Evolutionary conservation across 805 yeast species (phyloP).

Genomic region (Saturnispora silvae): DNA sequence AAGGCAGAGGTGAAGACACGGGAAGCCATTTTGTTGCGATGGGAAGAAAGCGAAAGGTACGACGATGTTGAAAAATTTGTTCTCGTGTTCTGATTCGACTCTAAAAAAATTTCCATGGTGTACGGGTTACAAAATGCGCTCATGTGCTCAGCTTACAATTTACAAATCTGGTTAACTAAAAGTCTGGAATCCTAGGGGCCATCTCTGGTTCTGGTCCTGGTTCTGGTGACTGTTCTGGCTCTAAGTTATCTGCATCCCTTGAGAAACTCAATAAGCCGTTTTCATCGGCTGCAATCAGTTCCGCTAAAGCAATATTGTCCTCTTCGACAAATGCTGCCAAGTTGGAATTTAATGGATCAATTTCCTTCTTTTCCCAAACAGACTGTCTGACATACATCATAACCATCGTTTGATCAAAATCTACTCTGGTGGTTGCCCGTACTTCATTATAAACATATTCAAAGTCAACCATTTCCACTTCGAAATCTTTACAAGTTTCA

Average conservation of each 20-base stretch:
- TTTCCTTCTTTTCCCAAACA: constrained; percentile 12
- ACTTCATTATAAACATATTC: constrained; percentile 18
- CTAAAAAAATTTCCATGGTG: neutral
- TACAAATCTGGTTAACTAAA: too few relatives aligned
- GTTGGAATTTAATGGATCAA: constrained; percentile 15
- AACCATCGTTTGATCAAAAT: constrained; percentile 25
- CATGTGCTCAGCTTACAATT: too few relatives aligned
- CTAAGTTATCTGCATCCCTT: too few relatives aligned
- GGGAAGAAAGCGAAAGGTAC: neutral
- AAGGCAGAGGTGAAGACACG: constrained; percentile 23
- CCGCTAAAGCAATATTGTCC: constrained; percentile 21
- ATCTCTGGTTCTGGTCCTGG: neutral
- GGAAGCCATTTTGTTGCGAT: constrained; percentile 20
- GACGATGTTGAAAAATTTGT: too few relatives aligned
- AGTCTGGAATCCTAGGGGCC: too few relatives aligned
- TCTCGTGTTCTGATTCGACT: too few relatives aligned
- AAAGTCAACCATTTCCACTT: constrained; percentile 16
- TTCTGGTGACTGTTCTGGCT: too few relatives aligned
- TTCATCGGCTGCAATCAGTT: constrained; percentile 2
- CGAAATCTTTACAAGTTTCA: constrained; percentile 21
- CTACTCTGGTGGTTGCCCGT: constrained; percentile 14
- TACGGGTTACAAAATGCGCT: too few relatives aligned
- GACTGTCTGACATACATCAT: constrained; percentile 26
- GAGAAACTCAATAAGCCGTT: too few relatives aligned
- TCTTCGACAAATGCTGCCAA: constrained; percentile 23